Evolutionary conservation across 441 rosid species (phyloP).

Genomic region (Pelargonium fulgidum): DNA sequence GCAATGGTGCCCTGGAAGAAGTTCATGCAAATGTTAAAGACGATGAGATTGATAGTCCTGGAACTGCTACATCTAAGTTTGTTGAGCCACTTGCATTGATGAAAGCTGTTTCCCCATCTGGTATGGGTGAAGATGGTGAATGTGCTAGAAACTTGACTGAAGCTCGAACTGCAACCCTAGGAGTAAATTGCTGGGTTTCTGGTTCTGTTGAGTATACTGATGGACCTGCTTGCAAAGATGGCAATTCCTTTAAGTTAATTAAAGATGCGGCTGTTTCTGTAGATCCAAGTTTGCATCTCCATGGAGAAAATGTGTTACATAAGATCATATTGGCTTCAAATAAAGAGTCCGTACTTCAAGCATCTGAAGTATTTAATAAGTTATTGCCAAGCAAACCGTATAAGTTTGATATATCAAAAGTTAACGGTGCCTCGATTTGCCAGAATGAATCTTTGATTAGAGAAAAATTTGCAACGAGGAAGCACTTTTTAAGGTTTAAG

Average conservation of each 20-base stretch:
- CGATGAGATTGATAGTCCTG: conserved; percentile 61
- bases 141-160: conserved; percentile 29
- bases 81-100: conserved; percentile 29
- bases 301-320: conserved; percentile 33
- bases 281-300: conserved; percentile 20
- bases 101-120: conserved; percentile 27
- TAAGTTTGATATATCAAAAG: conserved; percentile 31
- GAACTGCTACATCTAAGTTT: conserved; percentile 62
- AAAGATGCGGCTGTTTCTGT: conserved; percentile 23
- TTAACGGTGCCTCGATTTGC: conserved; percentile 20
- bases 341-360: conserved; percentile 54
- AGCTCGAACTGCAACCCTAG: conserved; percentile 18
- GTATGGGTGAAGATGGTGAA: conserved; percentile 23
- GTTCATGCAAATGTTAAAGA: conserved; percentile 34
- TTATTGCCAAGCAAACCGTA: conserved; percentile 41
- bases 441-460: conserved; percentile 36
- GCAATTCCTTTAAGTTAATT: conserved; percentile 16
- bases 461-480: conserved; percentile 45
- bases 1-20: conserved; percentile 35
- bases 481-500: conserved; percentile 47
- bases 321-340: conserved; percentile 47
- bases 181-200: conserved; percentile 18
- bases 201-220: conserved; percentile 23
- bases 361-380: conserved; percentile 47
- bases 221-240: conserved; percentile 28